Percentiles rank a stretch among this genome's conserved stretches.
These are phyloP conservation scores for Gossypium mustelinum DNA, from an alignment of 345 rosid genomes.

Conservation along the genomic window DNA sequence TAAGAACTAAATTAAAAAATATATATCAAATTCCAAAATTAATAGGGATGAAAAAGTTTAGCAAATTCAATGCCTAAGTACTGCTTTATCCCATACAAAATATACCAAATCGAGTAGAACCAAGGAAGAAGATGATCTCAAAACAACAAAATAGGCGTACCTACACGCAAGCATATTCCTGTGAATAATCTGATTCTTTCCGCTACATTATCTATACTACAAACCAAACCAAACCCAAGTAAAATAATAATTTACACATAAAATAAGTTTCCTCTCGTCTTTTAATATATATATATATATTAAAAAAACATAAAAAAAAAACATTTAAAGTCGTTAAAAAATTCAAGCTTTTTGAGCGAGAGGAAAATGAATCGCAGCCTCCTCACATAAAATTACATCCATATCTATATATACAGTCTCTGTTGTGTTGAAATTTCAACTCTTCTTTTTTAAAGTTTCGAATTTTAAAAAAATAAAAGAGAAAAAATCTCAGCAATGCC, in stretches of 20 bases:
- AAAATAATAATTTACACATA: not conserved
- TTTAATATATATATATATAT: too few relatives aligned
- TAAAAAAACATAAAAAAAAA: not conserved
- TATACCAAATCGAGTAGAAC: not conserved
- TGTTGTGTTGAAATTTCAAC: not conserved
- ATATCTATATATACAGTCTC: not conserved
- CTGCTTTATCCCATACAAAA: too few relatives aligned
- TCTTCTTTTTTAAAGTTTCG: not conserved
- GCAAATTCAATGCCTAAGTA: too few relatives aligned
- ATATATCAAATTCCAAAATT: too few relatives aligned
- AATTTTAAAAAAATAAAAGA: not conserved
- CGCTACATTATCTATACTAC: not conserved
- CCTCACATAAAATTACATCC: too few relatives aligned
- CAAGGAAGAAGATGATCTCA: conserved; percentile 1
- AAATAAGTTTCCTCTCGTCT: too few relatives aligned
- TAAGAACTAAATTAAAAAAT: too few relatives aligned
- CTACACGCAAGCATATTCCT: not conserved
- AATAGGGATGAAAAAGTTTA: too few relatives aligned
- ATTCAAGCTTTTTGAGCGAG: not conserved
- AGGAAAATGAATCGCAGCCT: not conserved
- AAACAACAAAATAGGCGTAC: not conserved
- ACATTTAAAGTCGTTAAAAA: not conserved
- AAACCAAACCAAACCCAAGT: not conserved
- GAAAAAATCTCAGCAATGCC: conserved; percentile 28
- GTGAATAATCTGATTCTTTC: not conserved